Base-by-base conservation (phyloP, 2,329 filamentous ascomycete genomes). In the Apiospora pterosperma region DNA sequence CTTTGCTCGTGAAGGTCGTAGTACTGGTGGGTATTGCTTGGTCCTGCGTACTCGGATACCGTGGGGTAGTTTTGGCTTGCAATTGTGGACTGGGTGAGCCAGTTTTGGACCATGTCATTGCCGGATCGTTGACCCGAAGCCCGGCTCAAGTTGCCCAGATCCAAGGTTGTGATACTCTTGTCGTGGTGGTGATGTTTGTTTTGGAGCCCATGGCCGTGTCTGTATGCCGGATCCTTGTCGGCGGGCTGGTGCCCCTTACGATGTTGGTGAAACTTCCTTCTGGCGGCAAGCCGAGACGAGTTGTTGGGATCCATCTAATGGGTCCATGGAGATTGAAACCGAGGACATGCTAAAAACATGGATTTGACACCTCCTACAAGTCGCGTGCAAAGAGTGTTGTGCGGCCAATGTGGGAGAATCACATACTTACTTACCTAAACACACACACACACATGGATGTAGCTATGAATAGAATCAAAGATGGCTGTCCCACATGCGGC, bases 51-150 rank as follows among this genome's bases (percentile, higher is more conserved):
- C 48, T 55, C 58, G 4, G 34, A 36, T 60, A 19, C 58, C 36
- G 58, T 60, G 58, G 58, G 36, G 34, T 36, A 36, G 58, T 39
- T 38, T 60, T 60, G 58, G 58, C 8, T 39, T 60, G 58, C 34
- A 36, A 60, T 25, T 39, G 34, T 39, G 34, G 58, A 36, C 36
- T 60, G 58, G 21, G 60, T 69, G 64, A 75, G 66, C 74, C 74
- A 75, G 61, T 65, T 70, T 66, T 73, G 66, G 60, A 75, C 72
- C 62, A 69, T 62, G 59, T 66, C 67, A 66, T 70, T 65, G 64
- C 69, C 64, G 41, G 62, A 44, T 44, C 66, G 69, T 36, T 65
- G 62, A 39, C 69, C 67, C 59, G 66, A 64, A 34, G 62, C 48
- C 66, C 65, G 68, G 67, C 68, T 71, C 62, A 67, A 66, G 52